Evolutionary conservation across 805 yeast species (phyloP), one percentile per base, ranked within the genome.

Genomic region (Candida nemodendra): DNA sequence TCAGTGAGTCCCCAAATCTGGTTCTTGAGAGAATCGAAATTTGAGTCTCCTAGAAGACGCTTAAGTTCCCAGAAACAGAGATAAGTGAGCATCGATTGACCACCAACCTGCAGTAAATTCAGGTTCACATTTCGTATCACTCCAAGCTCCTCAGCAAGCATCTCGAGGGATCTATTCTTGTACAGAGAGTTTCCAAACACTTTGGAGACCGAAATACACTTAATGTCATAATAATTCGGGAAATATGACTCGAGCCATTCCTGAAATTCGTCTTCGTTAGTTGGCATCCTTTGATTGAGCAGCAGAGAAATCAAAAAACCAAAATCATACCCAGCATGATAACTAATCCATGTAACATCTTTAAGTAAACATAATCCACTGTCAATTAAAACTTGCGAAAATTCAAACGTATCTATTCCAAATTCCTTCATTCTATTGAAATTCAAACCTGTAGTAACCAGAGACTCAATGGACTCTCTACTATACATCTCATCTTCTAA

Each of bases 261-360:
- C 44, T 80, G 71, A 54, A 88, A 91, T 25, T 83, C 95, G 27
- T 77, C 76, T 57, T 84, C 90, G 48, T 81, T 84, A 19, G 74
- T 75, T 1, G 98, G 98, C 72, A 91, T 83, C 33, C 71, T 65
- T 34, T 78, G 75, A 61, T 87, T 86, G 51, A 82, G 78, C 56
- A 91, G 69, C 47, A 88, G 69, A 33, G 95, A 79, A 12, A 89
- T 66, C 42, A 93, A 68, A 60, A 90, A 90, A 2, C 98, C 99
- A 57, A 90, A 76, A 61, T 93, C 99, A 62, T 93, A 93, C 9
- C 98, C 99, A 6, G 78, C 81, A 60, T 93, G 97, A 65, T 84
- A 93, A 44, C 95, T 83, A 36, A 88, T 72, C 99, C 99, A 93
- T 36, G 81, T 79, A 31, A 87, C 76, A 24, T 74, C 65, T 19